Base-by-base conservation (phyloP, 2,329 filamentous ascomycete genomes). In the Cercospora brassicicola region DNA sequence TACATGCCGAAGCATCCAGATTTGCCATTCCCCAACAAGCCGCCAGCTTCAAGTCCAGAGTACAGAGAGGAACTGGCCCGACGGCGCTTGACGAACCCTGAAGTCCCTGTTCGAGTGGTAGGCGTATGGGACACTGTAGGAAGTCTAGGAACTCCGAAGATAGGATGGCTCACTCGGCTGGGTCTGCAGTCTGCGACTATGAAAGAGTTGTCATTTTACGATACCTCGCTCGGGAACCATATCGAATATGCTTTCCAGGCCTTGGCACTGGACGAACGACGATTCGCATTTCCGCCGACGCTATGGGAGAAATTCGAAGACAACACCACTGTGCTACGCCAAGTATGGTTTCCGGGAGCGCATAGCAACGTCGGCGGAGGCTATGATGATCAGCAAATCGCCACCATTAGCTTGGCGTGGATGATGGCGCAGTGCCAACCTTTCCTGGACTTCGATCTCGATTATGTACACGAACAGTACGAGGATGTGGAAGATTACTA, bases 331-430 rank as follows among this genome's bases (percentile, higher is more conserved):
- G 77, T 78, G 2, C 73, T 84, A 7, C 77, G 81, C 6, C 82
- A 84, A 72, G 81, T 82, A 5, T 84, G 82, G 82, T 84, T 84
- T 66, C 81, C 82, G 0, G 82, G 82, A 15, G 81, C 80, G 1
- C 82, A 84, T 67, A 73, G 75, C 26, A 83, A 83, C 65, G 70
- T 84, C 10, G 82, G 82, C 9, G 82, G 82, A n/a, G 82, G 82
- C 8, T 79, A 78, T 62, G 75, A 78, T 28, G 81, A 84, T 64
- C 79, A 82, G 69, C 80, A 85, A 33, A 79, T 84, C 36, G 81
- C 83, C 10, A 83, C 86, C 48, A 85, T 87, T 30, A 81, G 82
- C 4, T 75, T 87, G 1, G 85, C 85, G 3, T 87, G 85, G 85
- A 87, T 87, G 85, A 84, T 87, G 73, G 80, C 81, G 61, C 84